These are phyloP conservation scores for Saccharomyces hybrid DNA, from an alignment of 1,139 yeast genomes.

Conservation along the genomic window DNA sequence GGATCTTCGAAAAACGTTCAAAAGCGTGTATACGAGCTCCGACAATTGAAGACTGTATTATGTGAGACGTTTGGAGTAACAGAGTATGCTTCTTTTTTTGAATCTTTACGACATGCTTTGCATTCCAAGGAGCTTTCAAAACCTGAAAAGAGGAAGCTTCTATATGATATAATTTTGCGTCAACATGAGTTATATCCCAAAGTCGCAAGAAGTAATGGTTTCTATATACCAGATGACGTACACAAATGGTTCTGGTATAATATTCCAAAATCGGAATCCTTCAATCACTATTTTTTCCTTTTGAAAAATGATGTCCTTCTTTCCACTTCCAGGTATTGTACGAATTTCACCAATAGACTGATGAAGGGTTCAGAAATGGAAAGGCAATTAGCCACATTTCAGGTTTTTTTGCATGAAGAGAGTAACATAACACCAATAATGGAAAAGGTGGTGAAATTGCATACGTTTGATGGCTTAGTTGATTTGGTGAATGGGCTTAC, in stretches of 20 bases:
- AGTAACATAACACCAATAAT: constrained; percentile 10
- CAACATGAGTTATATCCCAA: constrained; percentile 17
- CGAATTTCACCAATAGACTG: constrained; percentile 12
- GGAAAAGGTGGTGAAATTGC: constrained; percentile 17
- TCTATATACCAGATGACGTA: constrained; percentile 18
- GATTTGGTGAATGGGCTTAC: constrained; percentile 14
- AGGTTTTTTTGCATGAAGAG: constrained; percentile 16
- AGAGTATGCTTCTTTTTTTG: constrained; percentile 8
- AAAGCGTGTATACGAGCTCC: background rate
- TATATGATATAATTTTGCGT: constrained; percentile 14
- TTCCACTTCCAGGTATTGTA: constrained; percentile 12
- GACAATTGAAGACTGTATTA: background rate
- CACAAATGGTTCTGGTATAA: constrained; percentile 26
- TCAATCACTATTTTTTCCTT: constrained; percentile 22
- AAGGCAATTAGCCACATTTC: constrained; percentile 23
- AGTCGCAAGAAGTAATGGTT: constrained; percentile 7
- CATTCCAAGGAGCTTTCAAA: constrained; percentile 1
- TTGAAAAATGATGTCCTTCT: constrained; percentile 21
- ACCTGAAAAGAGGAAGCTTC: constrained; percentile 8
- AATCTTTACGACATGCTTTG: constrained; percentile 6
- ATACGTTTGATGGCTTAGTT: constrained; percentile 20
- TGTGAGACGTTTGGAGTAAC: background rate
- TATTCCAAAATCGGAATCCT: constrained; percentile 13
- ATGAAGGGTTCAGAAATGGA: constrained; percentile 27
- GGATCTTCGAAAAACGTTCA: background rate